Base-by-base conservation (phyloP, 352 stramenopile species). In the Pythium aquatile region DNA sequence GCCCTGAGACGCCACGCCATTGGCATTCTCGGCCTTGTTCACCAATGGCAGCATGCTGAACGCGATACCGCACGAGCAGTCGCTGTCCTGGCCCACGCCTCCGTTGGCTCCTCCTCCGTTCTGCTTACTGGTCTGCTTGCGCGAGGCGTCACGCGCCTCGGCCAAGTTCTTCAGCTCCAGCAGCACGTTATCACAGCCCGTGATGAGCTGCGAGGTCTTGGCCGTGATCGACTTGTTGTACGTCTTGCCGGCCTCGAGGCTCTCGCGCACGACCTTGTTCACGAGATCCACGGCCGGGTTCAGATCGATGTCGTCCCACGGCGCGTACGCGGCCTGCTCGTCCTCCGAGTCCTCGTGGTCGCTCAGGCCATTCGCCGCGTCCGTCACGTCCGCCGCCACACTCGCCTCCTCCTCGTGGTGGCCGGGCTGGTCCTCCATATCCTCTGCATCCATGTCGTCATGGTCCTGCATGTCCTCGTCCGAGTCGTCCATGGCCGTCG, bases 191-290 rank as follows among this genome's bases (percentile, higher is more conserved):
- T 94, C 85, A 57, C 81, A 93, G n/a, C 83, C 85, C 28, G 76
- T 84, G 58, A 94, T 74, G 28, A 94, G 55, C 67, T 86, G 85
- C 20, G 85, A 89, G 4, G 85, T 94, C 74, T 90, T 92, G 60
- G 83, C 74, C 30, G 83, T 86, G 59, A 94, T 90, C 53, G 81
- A 90, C 61, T 91, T 91, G 72, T 92, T 94, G 73, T 91, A 94
- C 30, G 83, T 90, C 70, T 92, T 91, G 55, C 81, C 85, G 30
- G 83, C 85, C 44, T 94, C 85, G 30, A 93, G 62, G 30, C 80
- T 78, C 20, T 89, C 81, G 16, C 80, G 76, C n/a, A 91, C 70
- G 2, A 94, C 63, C 55, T 77, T 79, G 65, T 78, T 80, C 58
- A 91, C 85, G 54, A 94, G 58, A 26, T 94, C 83, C 47, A 90